A percentile compares a stretch with the other conserved stretches of the same genome.
These are phyloP conservation scores for Chytriomyces sp. DNA, from an alignment of 192 early-diverging fungal species.

Conservation along the genomic window DNA sequence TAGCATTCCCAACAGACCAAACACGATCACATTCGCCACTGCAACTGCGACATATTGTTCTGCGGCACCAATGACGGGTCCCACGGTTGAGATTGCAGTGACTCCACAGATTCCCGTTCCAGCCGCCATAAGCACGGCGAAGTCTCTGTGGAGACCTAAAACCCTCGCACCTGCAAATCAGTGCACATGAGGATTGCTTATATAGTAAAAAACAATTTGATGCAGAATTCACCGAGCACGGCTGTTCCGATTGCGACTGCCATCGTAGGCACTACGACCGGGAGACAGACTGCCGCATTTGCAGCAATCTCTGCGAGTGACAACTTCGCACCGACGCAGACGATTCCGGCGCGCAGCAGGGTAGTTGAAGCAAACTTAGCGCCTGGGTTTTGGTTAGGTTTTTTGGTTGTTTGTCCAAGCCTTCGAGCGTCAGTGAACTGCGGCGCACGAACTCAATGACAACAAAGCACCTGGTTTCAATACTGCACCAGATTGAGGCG, in stretches of 20 bases:
- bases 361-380: conserved; percentile 4
- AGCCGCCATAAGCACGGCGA: conserved; percentile 6
- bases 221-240: too few relatives aligned
- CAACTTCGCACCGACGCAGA: conserved; percentile 15
- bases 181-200: too few relatives aligned
- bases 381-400: neutral
- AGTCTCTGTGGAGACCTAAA: conserved; percentile 3
- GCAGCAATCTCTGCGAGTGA: conserved; percentile 2
- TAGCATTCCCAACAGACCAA: neutral
- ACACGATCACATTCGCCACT: conserved; percentile 7
- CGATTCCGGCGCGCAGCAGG: conserved; percentile 10
- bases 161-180: neutral
- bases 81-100: conserved; percentile 19
- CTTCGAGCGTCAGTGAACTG: too few relatives aligned
- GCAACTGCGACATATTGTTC: conserved; percentile 4
- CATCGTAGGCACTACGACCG: conserved; percentile 10
- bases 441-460: neutral
- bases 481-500: neutral
- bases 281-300: neutral
- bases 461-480: neutral
- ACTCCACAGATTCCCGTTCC: conserved; percentile 21
- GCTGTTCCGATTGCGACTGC: neutral
- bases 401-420: neutral
- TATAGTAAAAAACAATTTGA: too few relatives aligned
- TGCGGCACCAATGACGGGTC: conserved; percentile 8